phyloP scores from a whole-genome alignment of 805 yeast genomes.

The Yamadazyma paraphyllophila region DNA sequence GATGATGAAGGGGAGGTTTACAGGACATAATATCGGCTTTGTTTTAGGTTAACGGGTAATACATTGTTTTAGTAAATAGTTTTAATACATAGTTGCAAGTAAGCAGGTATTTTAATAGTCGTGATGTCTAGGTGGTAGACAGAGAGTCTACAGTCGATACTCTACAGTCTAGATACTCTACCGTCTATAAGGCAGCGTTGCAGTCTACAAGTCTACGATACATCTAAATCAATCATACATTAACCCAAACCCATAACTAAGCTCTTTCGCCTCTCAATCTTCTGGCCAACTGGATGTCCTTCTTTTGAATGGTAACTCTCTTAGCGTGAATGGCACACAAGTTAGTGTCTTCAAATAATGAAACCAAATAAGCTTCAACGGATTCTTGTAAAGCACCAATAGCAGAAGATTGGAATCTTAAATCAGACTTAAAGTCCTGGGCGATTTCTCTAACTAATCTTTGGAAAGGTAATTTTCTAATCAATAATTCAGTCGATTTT shows the following conservation, averaged over 20 bases:
- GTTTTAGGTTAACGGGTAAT: too few relatives aligned
- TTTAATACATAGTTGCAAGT: too few relatives aligned
- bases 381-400: slow-evolving; percentile 98
- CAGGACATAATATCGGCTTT: too few relatives aligned
- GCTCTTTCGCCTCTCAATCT: slow-evolving; percentile 97
- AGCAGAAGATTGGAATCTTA: slow-evolving; percentile 97
- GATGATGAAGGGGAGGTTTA: background rate
- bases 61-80: too few relatives aligned
- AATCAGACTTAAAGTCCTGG: slow-evolving; percentile 87
- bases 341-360: slow-evolving; percentile 96
- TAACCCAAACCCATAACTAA: slow-evolving; percentile 28
- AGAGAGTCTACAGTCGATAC: too few relatives aligned
- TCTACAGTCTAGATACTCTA: too few relatives aligned
- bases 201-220: too few relatives aligned
- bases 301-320: slow-evolving; percentile 98
- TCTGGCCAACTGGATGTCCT: slow-evolving; percentile 96
- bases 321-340: slow-evolving; percentile 98
- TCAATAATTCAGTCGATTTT: slow-evolving; percentile 90
- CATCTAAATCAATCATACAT: background rate
- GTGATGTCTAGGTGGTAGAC: too few relatives aligned
- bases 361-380: slow-evolving; percentile 95
- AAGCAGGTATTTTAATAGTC: too few relatives aligned
- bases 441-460: slow-evolving; percentile 96
- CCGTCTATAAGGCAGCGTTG: too few relatives aligned
- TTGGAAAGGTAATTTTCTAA: slow-evolving; percentile 96